A percentile compares a stretch with the other conserved stretches of the same genome.
Evolutionary conservation across 805 yeast genomes (phyloP).

Genomic region (Suhomyces pyralidae): DNA sequence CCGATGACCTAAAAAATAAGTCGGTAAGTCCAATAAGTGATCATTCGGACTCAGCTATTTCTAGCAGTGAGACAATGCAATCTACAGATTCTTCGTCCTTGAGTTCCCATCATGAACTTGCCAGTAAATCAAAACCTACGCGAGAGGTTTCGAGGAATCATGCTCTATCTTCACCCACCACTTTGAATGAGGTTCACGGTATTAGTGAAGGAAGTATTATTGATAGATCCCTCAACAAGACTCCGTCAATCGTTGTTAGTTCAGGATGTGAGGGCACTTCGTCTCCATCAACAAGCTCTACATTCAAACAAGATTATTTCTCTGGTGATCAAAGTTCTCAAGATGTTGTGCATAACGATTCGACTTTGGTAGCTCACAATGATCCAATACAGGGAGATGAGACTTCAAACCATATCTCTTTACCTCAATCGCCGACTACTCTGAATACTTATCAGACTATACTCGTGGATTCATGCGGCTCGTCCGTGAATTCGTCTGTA

Average conservation of each 20-base stretch:
- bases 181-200: background rate
- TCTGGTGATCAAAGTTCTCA: constrained; percentile 2
- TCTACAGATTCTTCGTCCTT: constrained; percentile 31
- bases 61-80: constrained; percentile 26
- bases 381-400: background rate
- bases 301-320: constrained; percentile 15
- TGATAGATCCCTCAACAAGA: constrained; percentile 3
- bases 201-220: background rate
- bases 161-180: constrained; percentile 1
- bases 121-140: constrained; percentile 5
- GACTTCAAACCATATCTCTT: background rate
- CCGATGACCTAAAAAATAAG: constrained; percentile 3
- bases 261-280: constrained; percentile 13
- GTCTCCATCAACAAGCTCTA: constrained; percentile 16
- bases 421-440: background rate
- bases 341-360: constrained; percentile 1
- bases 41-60: constrained; percentile 25
- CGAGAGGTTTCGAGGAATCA: constrained; percentile 3
- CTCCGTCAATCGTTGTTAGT: constrained; percentile 20
- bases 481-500: constrained; percentile 1
- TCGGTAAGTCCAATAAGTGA: constrained; percentile 27
- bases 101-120: constrained; percentile 15
- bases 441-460: background rate
- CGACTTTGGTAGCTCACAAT: background rate
- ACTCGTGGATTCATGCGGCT: background rate